Base-by-base conservation (phyloP, 805 yeast genomes). In the Clavispora asparagi region DNA sequence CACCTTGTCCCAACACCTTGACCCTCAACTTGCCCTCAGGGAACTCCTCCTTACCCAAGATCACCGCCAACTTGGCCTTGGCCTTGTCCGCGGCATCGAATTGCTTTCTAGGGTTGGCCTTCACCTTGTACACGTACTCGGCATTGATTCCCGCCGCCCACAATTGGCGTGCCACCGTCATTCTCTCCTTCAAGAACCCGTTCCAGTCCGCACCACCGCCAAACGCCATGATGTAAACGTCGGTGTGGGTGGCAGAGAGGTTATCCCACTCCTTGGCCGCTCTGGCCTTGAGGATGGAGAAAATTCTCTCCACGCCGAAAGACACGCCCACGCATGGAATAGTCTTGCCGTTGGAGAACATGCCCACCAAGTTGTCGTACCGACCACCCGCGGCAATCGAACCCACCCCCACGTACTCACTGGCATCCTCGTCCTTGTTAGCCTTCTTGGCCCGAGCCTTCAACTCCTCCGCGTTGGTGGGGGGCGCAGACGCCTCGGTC, bases 371-470 rank as follows among this genome's bases (percentile, higher is more conserved):
- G 59, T 86, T 85, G 67, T 94, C 99, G 68, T 94, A 94, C 68
- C 99, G 87, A 54, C 99, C 99, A 71, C 99, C 99, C 42, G 96
- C 99, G 43, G 97, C 96, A 60, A 94, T 90, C 6, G 99, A 94
- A 31, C 99, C 99, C 38, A 92, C 96, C 57, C 99, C 99, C 45
- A 94, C 98, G 58, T 87, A 89, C 53, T 88, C 97, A 44, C 95
- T 87, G 47, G 96, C 97, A 67, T 94, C 97, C 55, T 89, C 97
- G 43, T 79, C 92, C 14, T 78, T 87, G 36, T 60, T 66, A 13
- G 42, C 44, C 41, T 63, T 66, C 55, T 70, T 66, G 70, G 73
- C 55, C 43, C 59, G 58, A 8, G 38, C 43, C 40, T 35, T 35
- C 30, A 25, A 14, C 39, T 32, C 43, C 27, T 36, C 43, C 7